Evolutionary conservation across 2,329 filamentous ascomycete genomes (phyloP), one percentile per base, ranked within the genome.

Genomic region (Stagonosporopsis rhizophila): DNA sequence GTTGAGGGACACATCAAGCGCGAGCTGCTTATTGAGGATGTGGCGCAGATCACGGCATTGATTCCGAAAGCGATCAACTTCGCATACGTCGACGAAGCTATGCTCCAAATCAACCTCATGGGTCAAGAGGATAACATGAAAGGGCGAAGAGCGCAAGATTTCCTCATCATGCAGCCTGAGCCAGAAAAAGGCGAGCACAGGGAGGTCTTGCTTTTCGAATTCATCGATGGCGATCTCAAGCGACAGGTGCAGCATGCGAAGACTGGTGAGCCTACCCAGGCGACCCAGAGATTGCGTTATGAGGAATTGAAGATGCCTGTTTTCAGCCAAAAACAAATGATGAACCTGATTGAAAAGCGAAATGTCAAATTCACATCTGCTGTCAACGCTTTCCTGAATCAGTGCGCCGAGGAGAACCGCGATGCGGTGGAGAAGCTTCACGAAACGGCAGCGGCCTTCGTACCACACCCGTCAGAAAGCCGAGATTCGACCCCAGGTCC

Each of bases 251-350:
- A 83, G 49, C 80, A 89, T 72, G 84, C 86, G 50, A 90, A 89
- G 72, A 91, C 89, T 0, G 90, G 90, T 1, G 87, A 93, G 73
- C 83, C 88, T 0, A 86, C 83, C 0, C 89, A 87, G 51, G 83
- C 89, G 0, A 86, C 82, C 12, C 83, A 87, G 54, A 90, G 85
- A 68, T 80, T 92, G 60, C 83, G 86, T 56, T 85, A 93, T 19
- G 92, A 96, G 68, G 87, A 91, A 58, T 72, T 98, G 64, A 96
- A 90, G 75, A 92, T 97, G 87, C 95, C 94, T 0, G 90, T 96
- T 8, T 97, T 87, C 78, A 92, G 91, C 61, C 93, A 96, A 76
- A 93, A 93, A 75, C 92, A 96, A 77, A 92, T 98, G 89, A 87
- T 90, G 71, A 85, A 83, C 48, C 75, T 97, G 64, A 97, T 99